These are phyloP conservation scores for Fusarium sp. DNA, from an alignment of 2,329 filamentous ascomycete genomes.

Conservation along the genomic window DNA sequence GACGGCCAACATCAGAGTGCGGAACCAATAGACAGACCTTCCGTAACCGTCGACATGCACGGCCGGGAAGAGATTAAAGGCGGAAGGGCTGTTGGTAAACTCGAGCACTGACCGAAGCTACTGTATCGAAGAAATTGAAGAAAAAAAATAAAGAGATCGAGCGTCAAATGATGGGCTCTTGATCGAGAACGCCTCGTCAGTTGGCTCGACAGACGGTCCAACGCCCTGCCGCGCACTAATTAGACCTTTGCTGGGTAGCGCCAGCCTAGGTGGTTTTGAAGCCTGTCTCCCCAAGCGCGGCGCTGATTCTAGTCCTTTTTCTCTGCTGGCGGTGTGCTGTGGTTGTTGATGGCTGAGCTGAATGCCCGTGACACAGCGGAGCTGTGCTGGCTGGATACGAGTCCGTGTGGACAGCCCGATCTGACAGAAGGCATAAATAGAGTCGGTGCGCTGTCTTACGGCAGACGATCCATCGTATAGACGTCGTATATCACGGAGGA, in stretches of 20 bases:
- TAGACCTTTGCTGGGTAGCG: slow-evolving; percentile 1
- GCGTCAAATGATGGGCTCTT: slow-evolving; percentile 17
- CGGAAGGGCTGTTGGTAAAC: slow-evolving; percentile 5
- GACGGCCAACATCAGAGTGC: neutral
- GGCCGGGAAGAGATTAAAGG: slow-evolving; percentile 31
- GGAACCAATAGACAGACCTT: neutral
- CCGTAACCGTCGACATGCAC: neutral
- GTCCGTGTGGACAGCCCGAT: slow-evolving; percentile 5
- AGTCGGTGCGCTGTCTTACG: neutral
- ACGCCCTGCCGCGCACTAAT: slow-evolving; percentile 12
- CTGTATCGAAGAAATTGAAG: slow-evolving; percentile 36
- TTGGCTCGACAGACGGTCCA: neutral
- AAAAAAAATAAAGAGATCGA: slow-evolving; percentile 4
- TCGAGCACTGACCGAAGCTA: slow-evolving; percentile 29
- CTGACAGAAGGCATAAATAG: slow-evolving; percentile 4
- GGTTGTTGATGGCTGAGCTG: slow-evolving; percentile 1
- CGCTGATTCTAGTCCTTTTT: neutral
- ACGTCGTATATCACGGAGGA: neutral
- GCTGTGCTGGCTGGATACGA: neutral
- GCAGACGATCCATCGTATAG: neutral
- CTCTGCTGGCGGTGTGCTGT: neutral
- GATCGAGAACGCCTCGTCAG: slow-evolving; percentile 14
- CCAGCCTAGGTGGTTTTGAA: slow-evolving; percentile 3
- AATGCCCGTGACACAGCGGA: slow-evolving; percentile 1
- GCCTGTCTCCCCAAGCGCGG: neutral